These are phyloP conservation scores for Cystobasidiaceae sp. DNA, from an alignment of 1,284 basidiomycete genomes.

Conservation along the genomic window DNA sequence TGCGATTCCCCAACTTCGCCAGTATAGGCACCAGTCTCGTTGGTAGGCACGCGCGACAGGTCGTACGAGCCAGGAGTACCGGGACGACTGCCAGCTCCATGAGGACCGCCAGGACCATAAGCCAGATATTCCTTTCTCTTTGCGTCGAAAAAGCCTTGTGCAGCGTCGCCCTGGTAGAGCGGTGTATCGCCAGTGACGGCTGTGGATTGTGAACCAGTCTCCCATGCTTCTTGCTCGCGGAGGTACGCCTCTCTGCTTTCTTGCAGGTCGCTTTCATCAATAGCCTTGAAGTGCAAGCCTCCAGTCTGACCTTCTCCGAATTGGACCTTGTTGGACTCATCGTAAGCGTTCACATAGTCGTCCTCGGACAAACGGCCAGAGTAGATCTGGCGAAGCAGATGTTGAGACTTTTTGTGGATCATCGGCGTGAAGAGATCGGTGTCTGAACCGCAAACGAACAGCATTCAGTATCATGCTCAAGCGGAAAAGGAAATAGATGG, in stretches of 20 bases:
- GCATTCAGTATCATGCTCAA: not conserved
- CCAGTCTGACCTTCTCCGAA: slow-evolving; percentile 55
- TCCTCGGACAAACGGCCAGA: slow-evolving; percentile 58
- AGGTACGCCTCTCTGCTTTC: slow-evolving; percentile 42
- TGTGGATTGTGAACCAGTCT: slow-evolving; percentile 31
- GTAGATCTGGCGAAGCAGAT: slow-evolving; percentile 56
- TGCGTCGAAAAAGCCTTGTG: slow-evolving; percentile 15
- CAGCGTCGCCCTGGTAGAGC: slow-evolving; percentile 1
- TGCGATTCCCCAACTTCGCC: not conserved
- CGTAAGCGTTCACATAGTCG: slow-evolving; percentile 64
- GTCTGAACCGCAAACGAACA: not conserved
- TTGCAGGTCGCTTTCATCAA: slow-evolving; percentile 47
- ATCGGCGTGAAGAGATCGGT: slow-evolving; percentile 77
- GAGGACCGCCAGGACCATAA: slow-evolving; percentile 22
- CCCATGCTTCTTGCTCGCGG: slow-evolving; percentile 42
- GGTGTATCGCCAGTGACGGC: slow-evolving; percentile 27
- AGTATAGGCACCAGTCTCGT: not conserved
- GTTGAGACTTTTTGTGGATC: slow-evolving; percentile 78
- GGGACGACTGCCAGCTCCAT: slow-evolving; percentile 10
- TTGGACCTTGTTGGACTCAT: slow-evolving; percentile 61
- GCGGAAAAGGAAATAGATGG: no score
- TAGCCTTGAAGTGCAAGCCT: slow-evolving; percentile 45
- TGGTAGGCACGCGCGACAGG: not conserved
- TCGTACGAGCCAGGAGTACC: slow-evolving; percentile 23
- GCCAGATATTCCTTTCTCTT: slow-evolving; percentile 29